These are phyloP conservation scores for Catenaria anguillulae DNA, from an alignment of 371 early-diverging fungal genomes.

Conservation along the genomic window DNA sequence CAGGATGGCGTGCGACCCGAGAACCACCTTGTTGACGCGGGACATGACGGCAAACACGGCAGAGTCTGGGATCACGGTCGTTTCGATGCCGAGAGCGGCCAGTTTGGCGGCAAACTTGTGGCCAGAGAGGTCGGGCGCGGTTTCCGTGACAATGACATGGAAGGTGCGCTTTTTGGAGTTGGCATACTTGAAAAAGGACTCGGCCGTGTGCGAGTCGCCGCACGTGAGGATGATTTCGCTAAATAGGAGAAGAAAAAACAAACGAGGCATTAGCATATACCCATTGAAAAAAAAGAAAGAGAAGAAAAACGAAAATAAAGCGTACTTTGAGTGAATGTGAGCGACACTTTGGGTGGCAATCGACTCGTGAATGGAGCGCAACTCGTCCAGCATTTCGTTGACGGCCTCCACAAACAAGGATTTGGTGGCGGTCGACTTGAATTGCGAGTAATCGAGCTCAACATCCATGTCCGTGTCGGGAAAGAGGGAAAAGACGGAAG, in stretches of 20 bases:
- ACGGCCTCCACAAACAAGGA: slow-evolving; percentile 63
- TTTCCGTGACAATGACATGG: slow-evolving; percentile 84
- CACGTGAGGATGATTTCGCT: slow-evolving; percentile 91
- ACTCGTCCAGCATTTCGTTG: slow-evolving; percentile 67
- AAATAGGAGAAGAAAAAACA: no score
- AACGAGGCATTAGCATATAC: background rate
- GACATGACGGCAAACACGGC: slow-evolving; percentile 94
- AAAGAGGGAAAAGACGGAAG: slow-evolving; percentile 47
- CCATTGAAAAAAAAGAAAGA: background rate
- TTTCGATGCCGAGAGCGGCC: slow-evolving; percentile 68
- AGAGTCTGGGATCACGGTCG: slow-evolving; percentile 79
- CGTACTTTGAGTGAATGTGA: slow-evolving; percentile 75
- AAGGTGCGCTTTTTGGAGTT: slow-evolving; percentile 73
- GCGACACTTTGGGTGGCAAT: slow-evolving; percentile 66
- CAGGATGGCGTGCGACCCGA: slow-evolving; percentile 85
- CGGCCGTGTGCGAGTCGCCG: slow-evolving; percentile 73
- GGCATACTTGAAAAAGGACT: slow-evolving; percentile 69
- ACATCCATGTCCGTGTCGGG: slow-evolving; percentile 5
- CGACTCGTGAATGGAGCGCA: slow-evolving; percentile 49
- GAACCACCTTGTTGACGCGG: slow-evolving; percentile 88
- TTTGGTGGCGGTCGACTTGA: slow-evolving; percentile 29
- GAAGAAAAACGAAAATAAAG: background rate
- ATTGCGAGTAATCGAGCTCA: slow-evolving; percentile 7
- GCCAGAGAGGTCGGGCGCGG: slow-evolving; percentile 67
- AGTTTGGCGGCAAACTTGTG: slow-evolving; percentile 69